phyloP scores from a whole-genome alignment of 768 basidiomycete species.

The Dentipellis sp. region DNA sequence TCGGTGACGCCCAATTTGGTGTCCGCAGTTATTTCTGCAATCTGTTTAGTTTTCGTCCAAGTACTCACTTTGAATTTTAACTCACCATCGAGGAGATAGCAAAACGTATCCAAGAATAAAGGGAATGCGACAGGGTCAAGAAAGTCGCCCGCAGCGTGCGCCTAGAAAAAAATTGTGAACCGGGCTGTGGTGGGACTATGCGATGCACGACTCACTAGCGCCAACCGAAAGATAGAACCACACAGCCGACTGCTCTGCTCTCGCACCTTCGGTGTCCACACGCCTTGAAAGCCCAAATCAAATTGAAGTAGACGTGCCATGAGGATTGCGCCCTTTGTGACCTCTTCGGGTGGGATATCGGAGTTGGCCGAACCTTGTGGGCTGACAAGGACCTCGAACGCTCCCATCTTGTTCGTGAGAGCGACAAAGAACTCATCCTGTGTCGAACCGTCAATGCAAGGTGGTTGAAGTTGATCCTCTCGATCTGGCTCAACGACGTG shows the following conservation, averaged over 20 bases:
- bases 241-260: conserved; percentile 35
- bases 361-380: conserved; percentile 13
- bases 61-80: not conserved
- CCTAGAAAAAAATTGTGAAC: conserved; percentile 25
- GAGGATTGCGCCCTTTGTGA: conserved; percentile 39
- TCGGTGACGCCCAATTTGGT: conserved; percentile 45
- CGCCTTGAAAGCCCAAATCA: conserved; percentile 51
- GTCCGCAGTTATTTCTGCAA: conserved; percentile 53
- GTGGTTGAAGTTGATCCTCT: conserved; percentile 30
- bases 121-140: conserved; percentile 53
- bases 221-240: conserved; percentile 29
- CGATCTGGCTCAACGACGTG: conserved; percentile 62
- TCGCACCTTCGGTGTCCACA: conserved; percentile 45
- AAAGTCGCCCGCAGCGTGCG: conserved; percentile 42
- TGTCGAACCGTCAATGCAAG: conserved; percentile 40
- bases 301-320: conserved; percentile 67
- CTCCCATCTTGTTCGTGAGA: conserved; percentile 37
- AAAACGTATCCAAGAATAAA: conserved; percentile 63
- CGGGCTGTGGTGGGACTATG: not conserved
- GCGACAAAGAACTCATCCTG: conserved; percentile 51
- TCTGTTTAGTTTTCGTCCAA: not conserved
- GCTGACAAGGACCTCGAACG: conserved; percentile 20
- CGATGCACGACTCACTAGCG: conserved; percentile 9
- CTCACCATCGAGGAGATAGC: conserved; percentile 67
- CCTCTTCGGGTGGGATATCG: conserved; percentile 10